phyloP scores from a whole-genome alignment of 148 eudicot genomes.

The Nepenthes mirabilis region DNA sequence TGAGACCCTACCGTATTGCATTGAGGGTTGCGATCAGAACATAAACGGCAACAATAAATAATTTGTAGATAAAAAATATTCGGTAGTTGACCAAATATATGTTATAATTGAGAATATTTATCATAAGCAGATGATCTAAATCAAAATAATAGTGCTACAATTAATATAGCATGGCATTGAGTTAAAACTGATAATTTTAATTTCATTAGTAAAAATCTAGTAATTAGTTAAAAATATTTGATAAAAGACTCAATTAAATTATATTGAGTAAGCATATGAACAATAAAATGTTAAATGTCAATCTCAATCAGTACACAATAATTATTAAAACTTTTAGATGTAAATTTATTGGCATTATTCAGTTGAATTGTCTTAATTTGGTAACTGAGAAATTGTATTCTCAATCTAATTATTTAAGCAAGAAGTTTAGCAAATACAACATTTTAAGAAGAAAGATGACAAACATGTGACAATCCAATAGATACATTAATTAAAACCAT shows the following conservation, averaged over 20 bases:
- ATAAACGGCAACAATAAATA: neutral
- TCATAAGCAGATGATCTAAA: neutral
- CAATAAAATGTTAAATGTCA: neutral
- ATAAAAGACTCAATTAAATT: neutral
- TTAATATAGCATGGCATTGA: slow-evolving; percentile 4
- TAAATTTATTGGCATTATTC: neutral
- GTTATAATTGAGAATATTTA: neutral
- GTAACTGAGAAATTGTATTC: slow-evolving; percentile 1
- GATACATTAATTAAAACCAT: too few relatives aligned
- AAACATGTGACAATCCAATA: too few relatives aligned
- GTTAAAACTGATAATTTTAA: neutral
- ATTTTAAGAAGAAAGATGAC: neutral
- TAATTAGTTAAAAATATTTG: neutral
- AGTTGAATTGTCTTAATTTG: neutral
- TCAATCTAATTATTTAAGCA: neutral
- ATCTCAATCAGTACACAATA: neutral
- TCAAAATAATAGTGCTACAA: neutral
- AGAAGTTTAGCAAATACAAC: slow-evolving; percentile 1
- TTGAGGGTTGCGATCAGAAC: neutral
- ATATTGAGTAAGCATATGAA: neutral
- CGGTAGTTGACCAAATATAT: neutral
- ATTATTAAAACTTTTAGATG: neutral
- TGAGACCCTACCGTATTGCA: neutral
- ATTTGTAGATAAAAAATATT: neutral
- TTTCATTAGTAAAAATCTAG: neutral